These are phyloP conservation scores for Ogataea nitratoaversa DNA, from an alignment of 805 yeast genomes.

Conservation along the genomic window DNA sequence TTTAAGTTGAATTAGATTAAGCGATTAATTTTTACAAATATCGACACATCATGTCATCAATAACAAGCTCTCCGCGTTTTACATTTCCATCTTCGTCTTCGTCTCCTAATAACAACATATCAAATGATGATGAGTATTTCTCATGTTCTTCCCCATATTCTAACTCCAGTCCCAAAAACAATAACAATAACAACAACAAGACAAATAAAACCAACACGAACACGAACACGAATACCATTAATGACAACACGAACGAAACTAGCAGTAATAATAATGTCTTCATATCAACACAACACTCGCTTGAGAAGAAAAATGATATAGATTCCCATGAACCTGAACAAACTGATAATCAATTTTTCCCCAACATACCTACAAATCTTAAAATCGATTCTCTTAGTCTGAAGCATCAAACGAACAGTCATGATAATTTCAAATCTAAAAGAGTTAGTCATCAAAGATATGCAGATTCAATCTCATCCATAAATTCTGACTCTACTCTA, in stretches of 20 bases:
- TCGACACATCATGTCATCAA: conserved; percentile 1
- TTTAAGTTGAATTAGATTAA: too few species aligned
- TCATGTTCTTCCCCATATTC: conserved; percentile 1
- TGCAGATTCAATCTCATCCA: conserved; percentile 19
- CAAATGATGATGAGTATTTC: conserved; percentile 4
- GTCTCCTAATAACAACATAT: not conserved
- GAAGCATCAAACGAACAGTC: not conserved
- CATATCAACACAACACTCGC: not conserved
- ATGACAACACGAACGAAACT: not conserved
- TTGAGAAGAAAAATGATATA: not conserved
- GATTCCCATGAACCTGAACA: not conserved
- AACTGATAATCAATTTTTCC: not conserved
- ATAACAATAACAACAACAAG: not conserved
- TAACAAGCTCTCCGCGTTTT: conserved; percentile 7
- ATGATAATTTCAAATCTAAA: not conserved
- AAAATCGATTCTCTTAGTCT: not conserved
- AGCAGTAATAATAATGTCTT: not conserved
- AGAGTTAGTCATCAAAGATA: conserved; percentile 11
- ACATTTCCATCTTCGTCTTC: conserved; percentile 1
- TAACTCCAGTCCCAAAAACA: not conserved
- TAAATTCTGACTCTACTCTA: conserved; percentile 18
- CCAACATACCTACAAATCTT: too few species aligned
- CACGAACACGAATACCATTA: not conserved
- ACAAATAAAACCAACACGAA: not conserved
- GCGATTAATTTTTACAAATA: too few species aligned